Evolutionary conservation across 163 green algal species (phyloP).

Genomic region (Prototheca wickerhamii): DNA sequence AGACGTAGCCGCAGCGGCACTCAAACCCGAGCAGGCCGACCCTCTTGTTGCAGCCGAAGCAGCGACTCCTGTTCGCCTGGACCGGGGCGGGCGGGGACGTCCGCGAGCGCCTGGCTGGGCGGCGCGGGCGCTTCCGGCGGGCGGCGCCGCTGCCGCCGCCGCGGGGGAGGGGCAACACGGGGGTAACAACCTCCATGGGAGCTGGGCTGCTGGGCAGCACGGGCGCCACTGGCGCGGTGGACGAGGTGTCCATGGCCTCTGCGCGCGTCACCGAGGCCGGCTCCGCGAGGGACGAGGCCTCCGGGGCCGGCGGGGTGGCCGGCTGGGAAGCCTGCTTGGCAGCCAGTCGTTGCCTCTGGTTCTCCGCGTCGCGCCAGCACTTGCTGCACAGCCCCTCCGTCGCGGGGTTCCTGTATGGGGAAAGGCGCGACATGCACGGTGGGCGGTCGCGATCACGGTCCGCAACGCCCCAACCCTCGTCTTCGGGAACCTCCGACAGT

Average conservation of each 20-base stretch:
- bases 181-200: too few species aligned
- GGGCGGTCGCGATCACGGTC: background rate
- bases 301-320: background rate
- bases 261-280: background rate
- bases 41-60: conserved; percentile 68
- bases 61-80: conserved; percentile 49
- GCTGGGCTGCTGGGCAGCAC: background rate
- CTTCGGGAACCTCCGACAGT: background rate
- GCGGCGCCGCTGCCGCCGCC: too few species aligned
- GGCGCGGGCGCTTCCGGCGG: too few species aligned
- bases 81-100: conserved; percentile 9
- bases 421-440: background rate
- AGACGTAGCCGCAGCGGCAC: conserved; percentile 69
- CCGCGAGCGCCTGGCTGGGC: conserved; percentile 1
- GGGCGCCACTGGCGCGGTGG: background rate
- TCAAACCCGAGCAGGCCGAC: conserved; percentile 75
- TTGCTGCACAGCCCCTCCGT: conserved; percentile 56
- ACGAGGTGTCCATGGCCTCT: background rate
- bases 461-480: background rate
- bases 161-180: too few species aligned
- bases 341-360: background rate
- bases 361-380: conserved; percentile 46
- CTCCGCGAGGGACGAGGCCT: background rate
- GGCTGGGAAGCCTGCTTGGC: background rate
- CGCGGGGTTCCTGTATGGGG: conserved; percentile 27